These are phyloP conservation scores for Neoarthrinium moseri DNA, from an alignment of 2,329 filamentous ascomycete species.

Conservation along the genomic window DNA sequence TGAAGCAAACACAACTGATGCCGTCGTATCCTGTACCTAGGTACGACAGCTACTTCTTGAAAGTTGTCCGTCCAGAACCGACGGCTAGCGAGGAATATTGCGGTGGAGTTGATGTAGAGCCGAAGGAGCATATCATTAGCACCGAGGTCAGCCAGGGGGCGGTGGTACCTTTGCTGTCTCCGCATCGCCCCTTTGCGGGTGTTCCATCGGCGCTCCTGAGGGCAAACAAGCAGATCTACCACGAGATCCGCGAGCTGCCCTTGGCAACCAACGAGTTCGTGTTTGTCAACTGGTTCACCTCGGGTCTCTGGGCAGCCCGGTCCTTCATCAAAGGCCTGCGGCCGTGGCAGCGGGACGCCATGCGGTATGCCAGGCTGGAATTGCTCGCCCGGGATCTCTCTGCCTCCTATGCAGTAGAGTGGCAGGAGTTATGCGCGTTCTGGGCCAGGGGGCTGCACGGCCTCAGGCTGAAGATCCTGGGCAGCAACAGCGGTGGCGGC, in stretches of 20 bases:
- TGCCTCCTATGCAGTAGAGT: slow-evolving; percentile 26
- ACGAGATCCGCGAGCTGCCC: slow-evolving; percentile 38
- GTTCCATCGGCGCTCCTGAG: slow-evolving; percentile 39
- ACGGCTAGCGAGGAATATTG: neutral
- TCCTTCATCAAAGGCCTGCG: slow-evolving; percentile 31
- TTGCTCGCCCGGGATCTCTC: slow-evolving; percentile 36
- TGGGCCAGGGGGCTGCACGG: slow-evolving; percentile 36
- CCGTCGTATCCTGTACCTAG: slow-evolving; percentile 37
- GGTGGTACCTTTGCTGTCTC: slow-evolving; percentile 24
- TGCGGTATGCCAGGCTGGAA: slow-evolving; percentile 42
- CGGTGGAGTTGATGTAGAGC: neutral
- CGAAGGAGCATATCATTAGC: neutral
- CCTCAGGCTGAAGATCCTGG: slow-evolving; percentile 37
- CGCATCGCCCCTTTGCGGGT: slow-evolving; percentile 34
- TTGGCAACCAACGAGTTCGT: slow-evolving; percentile 44
- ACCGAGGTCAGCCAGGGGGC: neutral
- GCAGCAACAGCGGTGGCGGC: slow-evolving; percentile 23
- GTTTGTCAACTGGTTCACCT: slow-evolving; percentile 45
- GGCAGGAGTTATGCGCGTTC: slow-evolving; percentile 34
- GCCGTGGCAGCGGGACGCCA: slow-evolving; percentile 39
- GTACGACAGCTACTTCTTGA: slow-evolving; percentile 29
- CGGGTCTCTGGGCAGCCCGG: slow-evolving; percentile 40
- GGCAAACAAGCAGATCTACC: slow-evolving; percentile 39
- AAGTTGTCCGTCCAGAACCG: slow-evolving; percentile 13
- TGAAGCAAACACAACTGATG: slow-evolving; percentile 36